Conservation (phyloP, 805 yeast genomes). For the Metschnikowia gelsemii region DNA sequence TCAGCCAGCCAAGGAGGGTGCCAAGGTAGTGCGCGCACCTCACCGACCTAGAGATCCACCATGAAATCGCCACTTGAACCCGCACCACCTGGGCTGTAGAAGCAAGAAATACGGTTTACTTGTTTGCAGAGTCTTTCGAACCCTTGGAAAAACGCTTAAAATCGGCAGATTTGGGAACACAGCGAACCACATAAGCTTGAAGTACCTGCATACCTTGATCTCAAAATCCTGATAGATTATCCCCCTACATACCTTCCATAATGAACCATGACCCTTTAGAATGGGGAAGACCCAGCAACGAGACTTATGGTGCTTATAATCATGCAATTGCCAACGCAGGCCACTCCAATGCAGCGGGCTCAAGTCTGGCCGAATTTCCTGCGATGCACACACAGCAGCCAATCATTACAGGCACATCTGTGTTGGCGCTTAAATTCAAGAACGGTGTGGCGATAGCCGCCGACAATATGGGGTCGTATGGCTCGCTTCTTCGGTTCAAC, state of each 20-base stretch:
- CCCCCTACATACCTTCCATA: too few relatives aligned
- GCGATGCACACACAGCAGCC: slow-evolving; percentile 90
- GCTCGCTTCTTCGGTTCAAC: slow-evolving; percentile 83
- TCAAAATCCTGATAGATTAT: too few relatives aligned
- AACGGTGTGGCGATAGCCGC: slow-evolving; percentile 95
- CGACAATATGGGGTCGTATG: slow-evolving; percentile 89
- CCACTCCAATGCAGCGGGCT: neutral
- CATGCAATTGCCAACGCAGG: slow-evolving; percentile 66
- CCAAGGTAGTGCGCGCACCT: slow-evolving; percentile 10
- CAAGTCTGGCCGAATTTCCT: slow-evolving; percentile 48
- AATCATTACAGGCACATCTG: slow-evolving; percentile 94
- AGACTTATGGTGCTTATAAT: slow-evolving; percentile 79
- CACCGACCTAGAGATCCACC: slow-evolving; percentile 8
- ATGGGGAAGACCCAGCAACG: slow-evolving; percentile 94
- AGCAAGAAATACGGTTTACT: too few relatives aligned
- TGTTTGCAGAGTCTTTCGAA: too few relatives aligned
- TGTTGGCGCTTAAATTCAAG: slow-evolving; percentile 83
- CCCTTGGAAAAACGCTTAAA: too few relatives aligned
- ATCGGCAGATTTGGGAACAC: too few relatives aligned
- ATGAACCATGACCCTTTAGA: slow-evolving; percentile 95
- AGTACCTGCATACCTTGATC: neutral
- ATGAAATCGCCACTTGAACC: slow-evolving; percentile 6
- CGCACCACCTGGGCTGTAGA: neutral
- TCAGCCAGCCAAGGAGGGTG: too few relatives aligned
- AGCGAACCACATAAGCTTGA: neutral